Evolutionary conservation across 345 rosid genomes (phyloP).

Genomic region (Moricandia moricandioides): DNA sequence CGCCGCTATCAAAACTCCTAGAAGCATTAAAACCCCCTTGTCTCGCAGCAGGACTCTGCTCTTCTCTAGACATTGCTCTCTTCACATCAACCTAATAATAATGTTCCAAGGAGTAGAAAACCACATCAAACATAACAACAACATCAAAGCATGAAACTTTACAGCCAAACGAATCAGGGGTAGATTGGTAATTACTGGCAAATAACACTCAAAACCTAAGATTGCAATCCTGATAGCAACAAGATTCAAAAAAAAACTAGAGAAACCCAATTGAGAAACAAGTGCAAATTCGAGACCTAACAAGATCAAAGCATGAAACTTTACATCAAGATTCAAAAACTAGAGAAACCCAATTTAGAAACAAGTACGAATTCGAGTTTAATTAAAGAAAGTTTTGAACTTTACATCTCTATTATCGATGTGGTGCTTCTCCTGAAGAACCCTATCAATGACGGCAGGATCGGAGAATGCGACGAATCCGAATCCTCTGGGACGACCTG

Average conservation of each 20-base stretch:
- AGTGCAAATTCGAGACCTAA: background rate
- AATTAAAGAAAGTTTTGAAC: too few species aligned
- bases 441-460: conserved; percentile 58
- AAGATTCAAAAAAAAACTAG: too few species aligned
- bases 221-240: too few species aligned
- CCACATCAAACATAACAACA: background rate
- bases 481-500: conserved; percentile 76
- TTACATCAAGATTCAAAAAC: too few species aligned
- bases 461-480: conserved; percentile 83
- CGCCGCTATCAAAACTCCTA: conserved; percentile 62
- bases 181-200: too few species aligned
- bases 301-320: too few species aligned
- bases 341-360: background rate
- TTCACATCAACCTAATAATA: conserved; percentile 73
- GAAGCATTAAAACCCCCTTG: conserved; percentile 50
- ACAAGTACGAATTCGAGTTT: background rate
- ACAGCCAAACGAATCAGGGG: too few species aligned
- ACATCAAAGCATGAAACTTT: background rate
- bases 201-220: too few species aligned
- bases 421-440: conserved; percentile 71
- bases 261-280: background rate
- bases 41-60: conserved; percentile 69
- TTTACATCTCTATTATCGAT: conserved; percentile 81
- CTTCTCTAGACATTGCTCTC: conserved; percentile 92
- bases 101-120: background rate